phyloP scores from a whole-genome alignment of 768 basidiomycete species.

The Saitozyma sp. region DNA sequence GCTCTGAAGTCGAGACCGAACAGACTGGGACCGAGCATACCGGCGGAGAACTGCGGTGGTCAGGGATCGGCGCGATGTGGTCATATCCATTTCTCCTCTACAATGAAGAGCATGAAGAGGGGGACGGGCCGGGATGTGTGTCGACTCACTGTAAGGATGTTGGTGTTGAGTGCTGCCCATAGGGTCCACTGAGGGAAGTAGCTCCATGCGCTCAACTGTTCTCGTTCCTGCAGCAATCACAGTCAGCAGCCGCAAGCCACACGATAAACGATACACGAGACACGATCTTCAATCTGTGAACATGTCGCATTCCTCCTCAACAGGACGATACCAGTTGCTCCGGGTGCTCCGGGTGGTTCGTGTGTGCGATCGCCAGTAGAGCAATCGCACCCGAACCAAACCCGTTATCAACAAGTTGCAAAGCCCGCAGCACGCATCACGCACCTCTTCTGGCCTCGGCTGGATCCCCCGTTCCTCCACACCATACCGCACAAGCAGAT shows the following conservation, averaged over 20 bases:
- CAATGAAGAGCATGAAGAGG: too few species aligned
- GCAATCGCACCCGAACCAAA: too few species aligned
- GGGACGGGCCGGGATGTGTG: not conserved
- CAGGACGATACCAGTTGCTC: too few species aligned
- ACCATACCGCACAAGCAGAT: conserved; percentile 39
- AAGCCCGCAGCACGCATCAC: too few species aligned
- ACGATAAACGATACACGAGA: too few species aligned
- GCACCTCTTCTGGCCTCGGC: conserved; percentile 43
- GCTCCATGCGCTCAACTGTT: conserved; percentile 35
- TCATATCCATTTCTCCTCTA: not conserved
- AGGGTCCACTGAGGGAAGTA: conserved; percentile 46
- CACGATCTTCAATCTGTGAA: too few species aligned
- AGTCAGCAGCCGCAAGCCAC: too few species aligned
- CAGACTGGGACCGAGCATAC: conserved; percentile 32
- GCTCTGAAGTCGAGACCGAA: conserved; percentile 31
- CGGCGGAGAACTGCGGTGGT: conserved; percentile 37
- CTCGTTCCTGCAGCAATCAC: conserved; percentile 30
- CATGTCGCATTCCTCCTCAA: too few species aligned
- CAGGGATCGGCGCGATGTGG: not conserved
- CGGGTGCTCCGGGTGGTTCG: too few species aligned
- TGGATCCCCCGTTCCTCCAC: conserved; percentile 47
- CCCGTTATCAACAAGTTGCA: not conserved
- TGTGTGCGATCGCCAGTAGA: too few species aligned
- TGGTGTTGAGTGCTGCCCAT: conserved; percentile 48
- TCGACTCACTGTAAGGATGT: conserved; percentile 41